These are phyloP conservation scores for Ogataea hybrid DNA, from an alignment of 1,139 yeast species.

Conservation along the genomic window DNA sequence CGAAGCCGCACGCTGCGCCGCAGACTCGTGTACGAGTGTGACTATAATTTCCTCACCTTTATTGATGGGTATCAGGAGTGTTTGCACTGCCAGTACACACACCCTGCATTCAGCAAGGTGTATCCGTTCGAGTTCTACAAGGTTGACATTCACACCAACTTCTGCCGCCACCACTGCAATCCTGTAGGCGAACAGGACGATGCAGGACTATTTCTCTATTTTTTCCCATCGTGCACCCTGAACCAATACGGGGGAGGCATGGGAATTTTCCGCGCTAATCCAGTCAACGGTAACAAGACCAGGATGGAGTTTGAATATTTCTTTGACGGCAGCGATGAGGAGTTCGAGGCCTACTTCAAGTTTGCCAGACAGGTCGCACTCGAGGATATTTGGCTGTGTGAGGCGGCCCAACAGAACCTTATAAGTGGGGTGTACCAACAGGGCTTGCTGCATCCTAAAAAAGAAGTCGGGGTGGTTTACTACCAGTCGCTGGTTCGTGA, in stretches of 20 bases:
- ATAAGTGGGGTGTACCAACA: conserved; percentile 21
- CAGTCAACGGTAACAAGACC: conserved; percentile 23
- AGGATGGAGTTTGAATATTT: conserved; percentile 31
- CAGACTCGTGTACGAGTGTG: conserved; percentile 26
- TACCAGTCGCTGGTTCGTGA: conserved; percentile 25
- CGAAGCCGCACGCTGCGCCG: conserved; percentile 19
- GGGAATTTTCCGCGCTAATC: conserved; percentile 28
- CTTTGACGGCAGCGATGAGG: conserved; percentile 26
- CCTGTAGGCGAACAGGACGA: conserved; percentile 11
- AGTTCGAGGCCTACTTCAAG: conserved; percentile 24
- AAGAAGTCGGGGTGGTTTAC: conserved; percentile 29
- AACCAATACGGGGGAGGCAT: conserved; percentile 29
- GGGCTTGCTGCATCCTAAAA: conserved; percentile 28
- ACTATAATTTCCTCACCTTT: conserved; percentile 26
- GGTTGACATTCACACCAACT: conserved; percentile 25
- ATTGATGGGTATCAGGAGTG: conserved; percentile 31
- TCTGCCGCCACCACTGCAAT: conserved; percentile 26
- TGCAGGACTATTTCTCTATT: conserved; percentile 26
- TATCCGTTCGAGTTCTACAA: conserved; percentile 28
- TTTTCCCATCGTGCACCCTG: conserved; percentile 26
- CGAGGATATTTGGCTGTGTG: conserved; percentile 30
- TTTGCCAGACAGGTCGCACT: conserved; percentile 30
- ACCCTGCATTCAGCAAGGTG: conserved; percentile 25
- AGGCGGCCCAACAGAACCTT: conserved; percentile 27
- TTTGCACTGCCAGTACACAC: conserved; percentile 27